Base-by-base conservation (phyloP, 306 rosid genomes). In the Fagus sylvatica region DNA sequence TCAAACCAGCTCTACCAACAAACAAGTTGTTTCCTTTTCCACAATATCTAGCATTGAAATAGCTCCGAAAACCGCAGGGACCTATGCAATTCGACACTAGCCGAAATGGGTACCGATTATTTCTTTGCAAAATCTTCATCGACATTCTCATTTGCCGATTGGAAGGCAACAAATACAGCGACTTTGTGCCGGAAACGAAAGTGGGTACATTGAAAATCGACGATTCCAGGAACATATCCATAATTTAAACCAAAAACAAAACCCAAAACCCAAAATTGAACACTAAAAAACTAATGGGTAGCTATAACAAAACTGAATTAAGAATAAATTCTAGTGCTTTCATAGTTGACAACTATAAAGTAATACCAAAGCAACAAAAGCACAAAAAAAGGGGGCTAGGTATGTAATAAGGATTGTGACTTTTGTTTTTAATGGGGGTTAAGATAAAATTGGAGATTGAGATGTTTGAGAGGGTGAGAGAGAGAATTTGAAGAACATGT, bases 201-300 rank as follows among this genome's bases (percentile, higher is more conserved):
- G 72, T 60, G 60, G 74, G 73, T 10, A 61, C 80, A 55, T 84
- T 59, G 12, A 82, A 60, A 40, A 78, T 30, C 6, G 84, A 84
- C 53, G 81, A 84, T 49, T 82, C 87, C 9, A 86, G 82, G 40
- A 80, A 88, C 88, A 86, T 88, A 48, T 67, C 72, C 62, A 67
- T 73, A 60, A 43, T 48, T 59, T 33, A 39, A 7, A 30, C 22
- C 16, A 41, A 41, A 42, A 74, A 34, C 15, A 49, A 37, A 74
- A 77, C 77, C 73, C 83, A 61, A 78, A 73, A 78, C 48, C 53
- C 43, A 73, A 69, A 71, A 59, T 61, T 22, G 55, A 72, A 59
- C 46, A 64, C 69, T 55, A 67, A 57, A 37, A 34, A 53, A 56
- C 60, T 61, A 73, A 78, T n/a, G 73, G 39, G 36, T 19, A 75